phyloP scores from a whole-genome alignment of 2,329 filamentous ascomycete species.

The Pseudogymnoascus sp. region DNA sequence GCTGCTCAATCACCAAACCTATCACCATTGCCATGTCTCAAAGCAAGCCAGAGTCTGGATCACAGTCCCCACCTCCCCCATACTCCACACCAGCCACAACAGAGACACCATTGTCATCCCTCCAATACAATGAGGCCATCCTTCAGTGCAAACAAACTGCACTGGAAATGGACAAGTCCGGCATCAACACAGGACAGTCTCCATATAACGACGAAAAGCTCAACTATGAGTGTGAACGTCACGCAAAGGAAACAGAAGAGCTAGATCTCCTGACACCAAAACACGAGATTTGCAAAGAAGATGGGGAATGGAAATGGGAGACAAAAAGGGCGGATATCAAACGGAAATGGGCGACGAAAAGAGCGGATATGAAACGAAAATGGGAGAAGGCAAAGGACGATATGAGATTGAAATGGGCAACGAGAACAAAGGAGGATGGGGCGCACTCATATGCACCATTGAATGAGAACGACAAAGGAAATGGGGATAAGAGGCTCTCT shows the following conservation, averaged over 20 bases:
- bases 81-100: neutral
- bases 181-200: neutral
- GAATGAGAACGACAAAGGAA: neutral
- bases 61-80: neutral
- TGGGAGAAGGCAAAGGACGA: neutral
- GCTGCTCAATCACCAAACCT: neutral
- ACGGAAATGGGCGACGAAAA: neutral
- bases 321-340: neutral
- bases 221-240: neutral
- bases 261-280: neutral
- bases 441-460: neutral
- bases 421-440: neutral
- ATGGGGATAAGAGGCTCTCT: neutral
- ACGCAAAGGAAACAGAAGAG: neutral
- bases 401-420: neutral
- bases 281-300: neutral
- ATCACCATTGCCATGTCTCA: neutral
- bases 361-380: neutral
- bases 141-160: neutral
- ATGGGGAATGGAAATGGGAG: neutral
- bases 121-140: neutral
- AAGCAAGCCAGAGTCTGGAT: neutral
- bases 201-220: neutral
- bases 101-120: neutral
- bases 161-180: neutral